Evolutionary conservation across 352 stramenopile genomes (phyloP).

Genomic region (Pythium angustatum): DNA sequence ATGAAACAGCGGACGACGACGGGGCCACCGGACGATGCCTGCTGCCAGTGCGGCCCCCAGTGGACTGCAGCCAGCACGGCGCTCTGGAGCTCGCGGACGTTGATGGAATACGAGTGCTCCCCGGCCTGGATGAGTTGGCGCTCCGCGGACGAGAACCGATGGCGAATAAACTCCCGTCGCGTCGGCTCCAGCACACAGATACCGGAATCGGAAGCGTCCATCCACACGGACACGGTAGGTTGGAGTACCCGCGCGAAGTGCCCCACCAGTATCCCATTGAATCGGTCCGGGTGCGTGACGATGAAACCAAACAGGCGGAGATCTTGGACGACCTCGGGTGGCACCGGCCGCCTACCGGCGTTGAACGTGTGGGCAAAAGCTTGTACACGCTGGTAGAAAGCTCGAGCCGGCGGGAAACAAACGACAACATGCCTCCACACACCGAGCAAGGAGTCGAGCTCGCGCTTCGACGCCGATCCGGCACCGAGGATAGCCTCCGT

Average conservation of each 20-base stretch:
- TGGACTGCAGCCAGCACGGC: neutral
- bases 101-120: neutral
- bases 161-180: neutral
- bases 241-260: neutral
- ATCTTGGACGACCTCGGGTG: neutral
- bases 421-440: constrained; percentile 1
- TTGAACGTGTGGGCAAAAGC: neutral
- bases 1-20: constrained; percentile 9
- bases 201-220: neutral
- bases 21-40: neutral
- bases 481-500: neutral
- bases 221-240: neutral
- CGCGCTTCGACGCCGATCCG: neutral
- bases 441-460: neutral
- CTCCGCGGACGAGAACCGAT: neutral
- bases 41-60: neutral
- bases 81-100: neutral
- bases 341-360: neutral
- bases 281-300: neutral
- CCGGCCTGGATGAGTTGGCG: neutral
- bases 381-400: constrained; percentile 7
- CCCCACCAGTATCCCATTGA: neutral
- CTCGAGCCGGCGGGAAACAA: constrained; percentile 4
- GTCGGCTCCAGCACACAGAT: constrained; percentile 1
- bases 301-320: constrained; percentile 3